These are phyloP conservation scores for Colletotrichum tofieldiae DNA, from an alignment of 2,329 filamentous ascomycete species.

Conservation along the genomic window DNA sequence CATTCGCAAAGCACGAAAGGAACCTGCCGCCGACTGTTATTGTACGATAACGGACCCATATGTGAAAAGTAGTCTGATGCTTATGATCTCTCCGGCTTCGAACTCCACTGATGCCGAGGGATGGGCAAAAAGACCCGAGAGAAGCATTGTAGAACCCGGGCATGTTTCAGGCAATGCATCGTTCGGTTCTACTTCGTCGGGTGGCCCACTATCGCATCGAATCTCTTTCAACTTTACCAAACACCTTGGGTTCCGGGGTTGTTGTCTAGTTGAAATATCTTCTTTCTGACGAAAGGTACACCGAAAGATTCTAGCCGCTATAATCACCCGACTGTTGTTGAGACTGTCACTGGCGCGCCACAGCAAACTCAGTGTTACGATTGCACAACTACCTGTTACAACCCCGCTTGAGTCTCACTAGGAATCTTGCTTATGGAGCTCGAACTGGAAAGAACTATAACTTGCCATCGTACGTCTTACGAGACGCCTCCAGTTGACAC, in stretches of 20 bases:
- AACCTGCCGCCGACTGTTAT: neutral
- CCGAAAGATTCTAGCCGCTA: neutral
- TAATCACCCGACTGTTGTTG: constrained; percentile 2
- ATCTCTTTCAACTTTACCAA: constrained; percentile 46
- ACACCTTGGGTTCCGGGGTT: constrained; percentile 46
- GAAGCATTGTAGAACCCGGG: constrained; percentile 15
- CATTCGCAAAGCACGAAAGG: neutral
- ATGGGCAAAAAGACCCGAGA: neutral
- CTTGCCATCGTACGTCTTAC: neutral
- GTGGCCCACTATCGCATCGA: constrained; percentile 43
- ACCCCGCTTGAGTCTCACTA: constrained; percentile 40
- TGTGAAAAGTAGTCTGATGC: neutral
- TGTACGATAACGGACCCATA: neutral
- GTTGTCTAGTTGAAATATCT: constrained; percentile 18
- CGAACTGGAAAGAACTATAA: constrained; percentile 31
- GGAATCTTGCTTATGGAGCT: constrained; percentile 46
- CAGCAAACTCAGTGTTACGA: neutral
- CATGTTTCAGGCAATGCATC: neutral
- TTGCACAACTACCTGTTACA: neutral
- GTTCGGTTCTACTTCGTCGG: constrained; percentile 37
- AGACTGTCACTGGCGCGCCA: neutral
- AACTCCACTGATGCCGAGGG: neutral
- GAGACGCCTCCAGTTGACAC: constrained; percentile 15
- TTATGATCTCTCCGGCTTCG: neutral
- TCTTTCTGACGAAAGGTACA: constrained; percentile 34